A percentile compares a stretch with the other conserved stretches of the same genome.
Evolutionary conservation across 495 filamentous ascomycete genomes (phyloP).

Genomic region (Gamarada debralockiae): DNA sequence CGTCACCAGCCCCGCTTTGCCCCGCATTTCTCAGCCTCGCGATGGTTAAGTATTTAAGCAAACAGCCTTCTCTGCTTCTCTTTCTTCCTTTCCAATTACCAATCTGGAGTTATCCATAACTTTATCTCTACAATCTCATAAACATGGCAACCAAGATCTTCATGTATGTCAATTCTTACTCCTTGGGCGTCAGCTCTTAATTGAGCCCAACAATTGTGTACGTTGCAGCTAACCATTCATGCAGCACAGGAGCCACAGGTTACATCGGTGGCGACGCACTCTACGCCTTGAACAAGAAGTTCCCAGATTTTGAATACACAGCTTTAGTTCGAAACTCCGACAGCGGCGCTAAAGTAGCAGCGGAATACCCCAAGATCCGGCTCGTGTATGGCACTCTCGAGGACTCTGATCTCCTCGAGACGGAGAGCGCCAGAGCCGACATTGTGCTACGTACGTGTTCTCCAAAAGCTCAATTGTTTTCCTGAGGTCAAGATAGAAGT

Average conservation of each 20-base stretch:
- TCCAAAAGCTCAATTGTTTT: neutral
- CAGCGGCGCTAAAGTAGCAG: constrained; percentile 57
- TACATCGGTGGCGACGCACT: constrained; percentile 78
- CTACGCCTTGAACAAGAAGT: constrained; percentile 50
- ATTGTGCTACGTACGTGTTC: constrained; percentile 57
- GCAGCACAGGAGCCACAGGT: constrained; percentile 53
- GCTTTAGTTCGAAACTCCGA: constrained; percentile 63
- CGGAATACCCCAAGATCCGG: constrained; percentile 50
- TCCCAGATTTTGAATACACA: constrained; percentile 67
- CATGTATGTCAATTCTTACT: constrained; percentile 6
- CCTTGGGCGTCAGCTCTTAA: neutral
- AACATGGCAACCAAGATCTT: constrained; percentile 20
- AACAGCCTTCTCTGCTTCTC: neutral
- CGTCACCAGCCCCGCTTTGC: neutral
- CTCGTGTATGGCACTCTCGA: constrained; percentile 59
- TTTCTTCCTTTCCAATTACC: too few species aligned
- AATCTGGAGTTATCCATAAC: too few species aligned
- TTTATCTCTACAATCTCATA: neutral
- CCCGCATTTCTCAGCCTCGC: neutral
- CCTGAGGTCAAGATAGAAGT: neutral
- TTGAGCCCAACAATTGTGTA: neutral
- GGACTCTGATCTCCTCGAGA: constrained; percentile 47
- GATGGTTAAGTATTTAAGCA: neutral
- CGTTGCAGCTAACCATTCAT: neutral
- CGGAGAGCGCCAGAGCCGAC: constrained; percentile 58